Conservation (phyloP, 805 yeast species). For the Yamadazyma endophytica region DNA sequence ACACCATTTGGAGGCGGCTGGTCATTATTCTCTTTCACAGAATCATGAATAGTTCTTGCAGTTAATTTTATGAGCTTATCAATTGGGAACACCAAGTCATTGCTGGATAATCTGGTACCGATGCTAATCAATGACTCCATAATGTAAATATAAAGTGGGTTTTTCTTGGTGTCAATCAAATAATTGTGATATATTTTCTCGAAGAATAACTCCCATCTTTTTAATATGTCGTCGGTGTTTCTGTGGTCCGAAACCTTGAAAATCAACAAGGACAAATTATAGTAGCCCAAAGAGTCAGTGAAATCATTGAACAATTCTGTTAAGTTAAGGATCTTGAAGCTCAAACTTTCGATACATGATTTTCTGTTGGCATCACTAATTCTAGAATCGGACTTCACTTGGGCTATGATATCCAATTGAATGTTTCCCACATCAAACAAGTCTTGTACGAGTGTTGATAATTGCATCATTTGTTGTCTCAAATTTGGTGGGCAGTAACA, state of each 20-base stretch:
- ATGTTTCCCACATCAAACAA: conserved; percentile 81
- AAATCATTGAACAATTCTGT: conserved; percentile 80
- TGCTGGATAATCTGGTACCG: conserved; percentile 62
- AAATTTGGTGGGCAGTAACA: conserved; percentile 74
- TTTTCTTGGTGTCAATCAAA: conserved; percentile 16
- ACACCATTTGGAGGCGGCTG: conserved; percentile 49
- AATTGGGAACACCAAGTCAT: conserved; percentile 79
- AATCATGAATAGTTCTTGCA: conserved; percentile 47
- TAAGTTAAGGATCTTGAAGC: conserved; percentile 62
- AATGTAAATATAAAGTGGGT: conserved; percentile 36
- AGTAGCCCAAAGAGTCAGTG: conserved; percentile 84
- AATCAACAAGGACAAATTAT: conserved; percentile 72
- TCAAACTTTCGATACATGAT: conserved; percentile 50
- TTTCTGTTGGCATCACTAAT: conserved; percentile 45
- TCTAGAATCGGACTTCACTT: conserved; percentile 51
- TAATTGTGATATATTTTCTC: conserved; percentile 42
- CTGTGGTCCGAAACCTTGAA: conserved; percentile 84
- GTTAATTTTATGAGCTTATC: conserved; percentile 64
- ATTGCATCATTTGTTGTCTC: conserved; percentile 70
- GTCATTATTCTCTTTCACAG: conserved; percentile 26
- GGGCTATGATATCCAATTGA: conserved; percentile 61
- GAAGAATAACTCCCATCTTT: conserved; percentile 75
- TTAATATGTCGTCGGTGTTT: conserved; percentile 74
- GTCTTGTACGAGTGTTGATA: conserved; percentile 69
- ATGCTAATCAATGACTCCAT: conserved; percentile 40